Conservation (phyloP, 2,329 filamentous ascomycete genomes). For the Chrysoporthe cubensis region DNA sequence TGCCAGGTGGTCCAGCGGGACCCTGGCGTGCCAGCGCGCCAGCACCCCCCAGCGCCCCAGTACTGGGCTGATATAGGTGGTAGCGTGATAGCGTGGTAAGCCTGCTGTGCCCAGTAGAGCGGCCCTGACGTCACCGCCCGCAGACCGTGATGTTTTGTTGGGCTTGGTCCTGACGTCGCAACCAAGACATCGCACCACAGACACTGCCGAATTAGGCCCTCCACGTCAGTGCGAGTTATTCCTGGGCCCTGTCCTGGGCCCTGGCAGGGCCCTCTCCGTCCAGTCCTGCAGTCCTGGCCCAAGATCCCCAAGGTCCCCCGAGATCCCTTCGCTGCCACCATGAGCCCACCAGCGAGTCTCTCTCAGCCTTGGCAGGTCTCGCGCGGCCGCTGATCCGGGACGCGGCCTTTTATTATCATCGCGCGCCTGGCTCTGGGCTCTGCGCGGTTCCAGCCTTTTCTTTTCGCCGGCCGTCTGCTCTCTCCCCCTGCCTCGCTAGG, state of each 20-base stretch:
- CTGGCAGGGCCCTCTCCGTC: no score
- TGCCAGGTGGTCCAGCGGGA: neutral
- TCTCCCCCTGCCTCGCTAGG: neutral
- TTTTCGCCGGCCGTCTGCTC: neutral
- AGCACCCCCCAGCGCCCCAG: no score
- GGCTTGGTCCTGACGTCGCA: neutral
- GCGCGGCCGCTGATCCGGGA: neutral
- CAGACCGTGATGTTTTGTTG: neutral
- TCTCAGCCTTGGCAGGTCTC: neutral
- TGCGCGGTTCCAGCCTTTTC: neutral
- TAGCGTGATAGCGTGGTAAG: neutral
- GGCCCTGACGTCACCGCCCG: neutral
- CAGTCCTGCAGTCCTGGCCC: neutral
- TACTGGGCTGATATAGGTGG: no score
- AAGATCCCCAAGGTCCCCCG: neutral
- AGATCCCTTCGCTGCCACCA: no score
- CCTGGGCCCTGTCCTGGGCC: neutral
- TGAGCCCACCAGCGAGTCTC: neutral
- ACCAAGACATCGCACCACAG: conserved; percentile 5
- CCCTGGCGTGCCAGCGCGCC: neutral
- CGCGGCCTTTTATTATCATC: neutral
- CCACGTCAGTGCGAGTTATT: conserved; percentile 1
- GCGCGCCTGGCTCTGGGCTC: neutral
- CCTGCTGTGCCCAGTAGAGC: neutral
- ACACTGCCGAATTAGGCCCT: neutral